Conservation (phyloP, 2,329 filamentous ascomycete species). For the Botrytis elliptica region DNA sequence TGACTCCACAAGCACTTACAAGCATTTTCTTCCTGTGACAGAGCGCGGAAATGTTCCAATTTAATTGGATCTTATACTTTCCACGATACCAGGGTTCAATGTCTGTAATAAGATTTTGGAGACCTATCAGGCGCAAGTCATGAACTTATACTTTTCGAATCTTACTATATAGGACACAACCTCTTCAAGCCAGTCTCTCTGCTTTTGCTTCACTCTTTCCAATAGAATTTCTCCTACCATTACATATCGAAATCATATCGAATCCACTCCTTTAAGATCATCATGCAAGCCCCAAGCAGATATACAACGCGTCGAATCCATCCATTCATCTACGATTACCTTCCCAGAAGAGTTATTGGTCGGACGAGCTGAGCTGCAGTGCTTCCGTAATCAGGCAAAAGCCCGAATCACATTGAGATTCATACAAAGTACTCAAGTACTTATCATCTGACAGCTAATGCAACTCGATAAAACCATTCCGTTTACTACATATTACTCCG, state of each 20-base stretch:
- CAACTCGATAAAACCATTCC: conserved; percentile 3
- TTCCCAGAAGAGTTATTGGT: conserved; percentile 7
- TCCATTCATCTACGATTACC: conserved; percentile 6
- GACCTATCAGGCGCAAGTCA: conserved; percentile 17
- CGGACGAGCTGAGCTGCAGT: conserved; percentile 9
- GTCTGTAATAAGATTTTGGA: conserved; percentile 15
- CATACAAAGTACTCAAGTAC: neutral
- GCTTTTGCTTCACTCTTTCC: neutral
- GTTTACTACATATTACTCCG: neutral
- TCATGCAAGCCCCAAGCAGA: neutral
- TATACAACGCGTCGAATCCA: neutral
- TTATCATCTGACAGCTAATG: conserved; percentile 10
- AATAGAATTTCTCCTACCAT: neutral
- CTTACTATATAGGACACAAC: conserved; percentile 4
- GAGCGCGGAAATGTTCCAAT: conserved; percentile 15
- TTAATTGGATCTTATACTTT: conserved; percentile 20
- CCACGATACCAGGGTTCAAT: conserved; percentile 6
- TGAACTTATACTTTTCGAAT: neutral
- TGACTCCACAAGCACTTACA: conserved; percentile 13
- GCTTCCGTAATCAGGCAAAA: neutral
- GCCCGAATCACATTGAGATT: conserved; percentile 5
- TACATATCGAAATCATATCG: neutral
- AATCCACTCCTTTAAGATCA: neutral
- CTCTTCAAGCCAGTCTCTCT: neutral
- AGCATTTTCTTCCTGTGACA: conserved; percentile 3